These are phyloP conservation scores for Macaranga tanarius DNA, from an alignment of 441 rosid genomes.

Conservation along the genomic window DNA sequence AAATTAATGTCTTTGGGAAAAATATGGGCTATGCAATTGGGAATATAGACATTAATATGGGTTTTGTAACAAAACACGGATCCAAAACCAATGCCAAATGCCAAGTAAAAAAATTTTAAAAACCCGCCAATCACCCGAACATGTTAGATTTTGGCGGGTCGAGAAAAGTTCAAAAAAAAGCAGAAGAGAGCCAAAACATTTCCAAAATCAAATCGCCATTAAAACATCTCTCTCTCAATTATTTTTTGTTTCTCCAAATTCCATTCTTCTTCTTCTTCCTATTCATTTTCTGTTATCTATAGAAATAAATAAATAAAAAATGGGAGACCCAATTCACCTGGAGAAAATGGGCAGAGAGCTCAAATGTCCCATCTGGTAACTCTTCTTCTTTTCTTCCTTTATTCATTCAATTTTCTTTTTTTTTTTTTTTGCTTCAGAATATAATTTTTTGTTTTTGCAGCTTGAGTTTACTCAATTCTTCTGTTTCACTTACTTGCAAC, in stretches of 20 bases:
- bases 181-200: too few relatives aligned
- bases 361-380: constrained; percentile 91
- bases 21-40: too few relatives aligned
- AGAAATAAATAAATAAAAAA: constrained; percentile 12
- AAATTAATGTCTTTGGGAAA: too few relatives aligned
- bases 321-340: constrained; percentile 65
- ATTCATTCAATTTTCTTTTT: too few relatives aligned
- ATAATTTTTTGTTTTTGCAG: too few relatives aligned
- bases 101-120: not conserved
- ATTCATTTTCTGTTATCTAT: not conserved
- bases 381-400: not conserved
- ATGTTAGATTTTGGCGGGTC: not conserved
- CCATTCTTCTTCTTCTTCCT: not conserved
- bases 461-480: constrained; percentile 64
- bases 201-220: too few relatives aligned
- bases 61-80: too few relatives aligned
- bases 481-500: constrained; percentile 76
- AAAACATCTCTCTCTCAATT: too few relatives aligned
- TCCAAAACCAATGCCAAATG: too few relatives aligned
- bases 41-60: too few relatives aligned
- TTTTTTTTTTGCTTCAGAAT: too few relatives aligned
- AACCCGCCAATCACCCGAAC: not conserved
- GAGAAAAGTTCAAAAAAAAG: not conserved
- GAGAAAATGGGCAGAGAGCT: constrained; percentile 95
- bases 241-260: not conserved